phyloP scores from a whole-genome alignment of 257 asterid genomes.

The Galeopsis tetrahit region DNA sequence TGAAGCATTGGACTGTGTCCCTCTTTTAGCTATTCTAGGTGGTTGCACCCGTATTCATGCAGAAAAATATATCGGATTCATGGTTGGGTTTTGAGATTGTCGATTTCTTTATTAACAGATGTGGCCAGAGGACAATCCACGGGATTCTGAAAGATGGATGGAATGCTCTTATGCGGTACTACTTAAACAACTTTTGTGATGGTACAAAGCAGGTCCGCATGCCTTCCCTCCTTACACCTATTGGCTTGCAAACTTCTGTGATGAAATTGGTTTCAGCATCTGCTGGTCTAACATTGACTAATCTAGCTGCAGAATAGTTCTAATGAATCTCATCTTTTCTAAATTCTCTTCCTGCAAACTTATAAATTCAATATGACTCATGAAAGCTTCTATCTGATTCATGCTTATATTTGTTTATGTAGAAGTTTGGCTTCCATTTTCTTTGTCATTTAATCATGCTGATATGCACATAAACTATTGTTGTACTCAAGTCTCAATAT shows the following conservation, averaged over 20 bases:
- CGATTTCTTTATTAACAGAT: conserved; percentile 46
- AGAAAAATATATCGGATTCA: conserved; percentile 6
- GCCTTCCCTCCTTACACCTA: conserved; percentile 35
- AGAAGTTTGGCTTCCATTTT: conserved; percentile 24
- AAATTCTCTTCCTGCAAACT: conserved; percentile 1
- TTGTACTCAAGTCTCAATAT: not conserved
- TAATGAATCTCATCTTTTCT: conserved; percentile 5
- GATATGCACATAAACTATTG: conserved; percentile 22
- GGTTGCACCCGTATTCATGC: not conserved
- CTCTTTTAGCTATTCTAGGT: conserved; percentile 13
- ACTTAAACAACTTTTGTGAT: conserved; percentile 91
- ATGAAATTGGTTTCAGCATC: conserved; percentile 14
- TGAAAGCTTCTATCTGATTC: not conserved
- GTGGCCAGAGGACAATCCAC: conserved; percentile 79
- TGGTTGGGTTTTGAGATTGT: conserved; percentile 26
- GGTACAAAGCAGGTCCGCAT: conserved; percentile 93
- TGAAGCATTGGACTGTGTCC: conserved; percentile 10
- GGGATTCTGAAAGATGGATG: conserved; percentile 86
- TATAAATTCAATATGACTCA: not conserved
- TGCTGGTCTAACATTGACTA: conserved; percentile 19
- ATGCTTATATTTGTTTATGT: conserved; percentile 3
- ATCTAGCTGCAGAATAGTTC: conserved; percentile 23
- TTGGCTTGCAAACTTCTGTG: conserved; percentile 23
- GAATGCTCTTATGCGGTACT: conserved; percentile 94
- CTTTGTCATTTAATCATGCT: conserved; percentile 18